phyloP scores from a whole-genome alignment of 2,329 filamentous ascomycete genomes.

The Botryotinia narcissicola region DNA sequence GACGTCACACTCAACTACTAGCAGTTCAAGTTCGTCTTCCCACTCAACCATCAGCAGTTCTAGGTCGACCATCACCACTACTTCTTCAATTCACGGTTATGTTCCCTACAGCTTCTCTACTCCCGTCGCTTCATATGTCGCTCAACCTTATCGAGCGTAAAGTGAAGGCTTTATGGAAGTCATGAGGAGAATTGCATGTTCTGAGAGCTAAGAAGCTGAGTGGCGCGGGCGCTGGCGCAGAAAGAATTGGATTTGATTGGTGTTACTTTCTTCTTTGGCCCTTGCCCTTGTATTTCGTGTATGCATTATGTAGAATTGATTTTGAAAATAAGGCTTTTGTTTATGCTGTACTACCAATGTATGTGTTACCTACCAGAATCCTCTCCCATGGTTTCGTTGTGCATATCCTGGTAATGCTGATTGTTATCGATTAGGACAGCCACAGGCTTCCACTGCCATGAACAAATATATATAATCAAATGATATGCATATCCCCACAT shows the following conservation, averaged over 20 bases:
- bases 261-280: background rate
- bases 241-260: background rate
- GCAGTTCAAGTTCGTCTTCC: background rate
- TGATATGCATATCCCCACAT: background rate
- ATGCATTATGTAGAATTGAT: background rate
- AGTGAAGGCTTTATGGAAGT: background rate
- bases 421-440: background rate
- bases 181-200: background rate
- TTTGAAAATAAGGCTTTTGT: background rate
- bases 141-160: background rate
- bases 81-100: constrained; percentile 3
- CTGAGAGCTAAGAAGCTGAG: background rate
- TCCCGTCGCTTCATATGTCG: constrained; percentile 13
- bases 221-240: background rate
- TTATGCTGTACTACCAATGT: background rate
- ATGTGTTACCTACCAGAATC: background rate
- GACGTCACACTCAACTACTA: background rate
- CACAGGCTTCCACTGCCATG: background rate
- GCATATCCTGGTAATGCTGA: background rate
- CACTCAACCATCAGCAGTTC: background rate
- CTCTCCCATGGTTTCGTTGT: background rate
- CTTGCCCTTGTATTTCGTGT: constrained; percentile 8
- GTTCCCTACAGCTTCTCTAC: constrained; percentile 13
- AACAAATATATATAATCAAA: background rate
- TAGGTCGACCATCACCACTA: constrained; percentile 7